Conservation (phyloP, 441 rosid species). For the Pelargonium citronellum region DNA sequence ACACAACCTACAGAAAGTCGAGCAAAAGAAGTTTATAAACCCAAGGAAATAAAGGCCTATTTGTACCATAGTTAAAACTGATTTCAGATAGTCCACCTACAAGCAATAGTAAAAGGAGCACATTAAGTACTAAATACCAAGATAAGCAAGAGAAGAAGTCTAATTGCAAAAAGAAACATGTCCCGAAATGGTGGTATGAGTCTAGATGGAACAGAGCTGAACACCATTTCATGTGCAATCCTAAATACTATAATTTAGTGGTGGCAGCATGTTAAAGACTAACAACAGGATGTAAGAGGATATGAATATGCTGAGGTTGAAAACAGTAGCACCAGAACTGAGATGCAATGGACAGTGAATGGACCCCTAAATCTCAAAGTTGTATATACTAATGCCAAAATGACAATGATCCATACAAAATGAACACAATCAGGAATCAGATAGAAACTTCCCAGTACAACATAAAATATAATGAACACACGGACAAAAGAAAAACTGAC, state of each 20-base stretch:
- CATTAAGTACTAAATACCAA: constrained; percentile 4
- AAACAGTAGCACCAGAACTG: no score
- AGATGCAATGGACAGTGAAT: not conserved
- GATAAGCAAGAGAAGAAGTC: not conserved
- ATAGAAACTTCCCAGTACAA: not conserved
- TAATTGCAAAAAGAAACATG: not conserved
- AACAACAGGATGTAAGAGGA: not conserved
- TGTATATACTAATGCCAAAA: not conserved
- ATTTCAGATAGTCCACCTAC: not conserved
- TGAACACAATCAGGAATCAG: not conserved
- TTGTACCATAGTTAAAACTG: not conserved
- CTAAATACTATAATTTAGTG: not conserved
- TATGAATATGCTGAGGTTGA: no score
- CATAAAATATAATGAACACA: not conserved
- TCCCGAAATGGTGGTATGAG: not conserved
- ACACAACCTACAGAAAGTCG: constrained; percentile 53
- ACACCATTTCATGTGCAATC: not conserved
- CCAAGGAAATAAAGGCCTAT: not conserved
- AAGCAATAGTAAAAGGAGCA: not conserved
- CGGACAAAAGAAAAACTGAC: not conserved
- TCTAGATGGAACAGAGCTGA: not conserved
- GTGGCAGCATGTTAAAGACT: not conserved
- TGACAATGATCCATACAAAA: not conserved
- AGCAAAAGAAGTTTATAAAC: constrained; percentile 2
- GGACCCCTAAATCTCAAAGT: not conserved